Evolutionary conservation across 495 filamentous ascomycete species (phyloP).

Genomic region (Gamarada debralockiae): DNA sequence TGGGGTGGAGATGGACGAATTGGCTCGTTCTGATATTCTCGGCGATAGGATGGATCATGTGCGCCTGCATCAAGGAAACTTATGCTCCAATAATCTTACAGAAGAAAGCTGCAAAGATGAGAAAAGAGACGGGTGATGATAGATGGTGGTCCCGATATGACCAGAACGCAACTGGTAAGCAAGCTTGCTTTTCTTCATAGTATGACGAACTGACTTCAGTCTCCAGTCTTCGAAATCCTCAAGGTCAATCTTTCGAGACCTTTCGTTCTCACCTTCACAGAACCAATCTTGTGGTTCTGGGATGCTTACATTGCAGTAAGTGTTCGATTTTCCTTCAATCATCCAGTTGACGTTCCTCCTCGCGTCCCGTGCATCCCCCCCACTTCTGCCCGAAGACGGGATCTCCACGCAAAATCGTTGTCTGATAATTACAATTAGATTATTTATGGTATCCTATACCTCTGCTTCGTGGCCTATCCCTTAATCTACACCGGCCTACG

Average conservation of each 20-base stretch:
- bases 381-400: background rate
- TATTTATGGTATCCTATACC: slow-evolving; percentile 70
- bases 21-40: slow-evolving; percentile 75
- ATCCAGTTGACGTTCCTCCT: background rate
- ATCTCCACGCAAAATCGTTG: background rate
- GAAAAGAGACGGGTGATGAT: slow-evolving; percentile 71
- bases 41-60: slow-evolving; percentile 49
- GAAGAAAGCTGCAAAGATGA: slow-evolving; percentile 58
- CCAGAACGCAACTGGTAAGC: slow-evolving; percentile 30
- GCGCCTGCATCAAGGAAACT: slow-evolving; percentile 63
- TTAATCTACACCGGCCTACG: slow-evolving; percentile 70
- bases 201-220: slow-evolving; percentile 14
- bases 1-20: slow-evolving; percentile 86
- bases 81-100: slow-evolving; percentile 73
- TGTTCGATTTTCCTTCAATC: background rate
- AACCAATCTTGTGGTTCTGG: slow-evolving; percentile 86
- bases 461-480: slow-evolving; percentile 82
- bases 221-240: slow-evolving; percentile 48
- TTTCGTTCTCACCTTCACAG: slow-evolving; percentile 71
- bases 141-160: slow-evolving; percentile 79
- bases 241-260: slow-evolving; percentile 72
- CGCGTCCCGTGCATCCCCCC: too few relatives aligned
- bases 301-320: slow-evolving; percentile 59
- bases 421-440: slow-evolving; percentile 21
- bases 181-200: background rate